Base-by-base conservation (phyloP, 257 asterid genomes). In the Thymus quinquecostatus region DNA sequence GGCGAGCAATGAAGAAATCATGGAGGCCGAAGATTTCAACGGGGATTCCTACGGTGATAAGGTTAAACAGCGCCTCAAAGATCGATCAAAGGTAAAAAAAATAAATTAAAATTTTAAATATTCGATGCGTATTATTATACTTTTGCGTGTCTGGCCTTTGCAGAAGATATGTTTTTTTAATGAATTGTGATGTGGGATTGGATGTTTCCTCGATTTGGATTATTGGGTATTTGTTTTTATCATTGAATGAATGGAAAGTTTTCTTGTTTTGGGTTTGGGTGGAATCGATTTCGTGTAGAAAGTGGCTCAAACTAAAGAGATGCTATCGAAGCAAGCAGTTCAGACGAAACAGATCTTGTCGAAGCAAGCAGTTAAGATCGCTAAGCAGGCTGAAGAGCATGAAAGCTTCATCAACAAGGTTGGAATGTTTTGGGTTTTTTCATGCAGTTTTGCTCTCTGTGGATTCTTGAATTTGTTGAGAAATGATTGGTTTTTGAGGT, bases 351-450 rank as follows among this genome's bases (percentile, higher is more conserved):
- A 83, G 96, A 87, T 92, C 68, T 82, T 93, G 80, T 78, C 83
- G 40, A 79, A 79, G 65, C 83, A 79, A 61, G 83, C 83, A 5
- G 49, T 53, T 30, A 79, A 79, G 89, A 95, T 95, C 51, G 99
- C 99, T 27, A 88, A 86, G 65, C 92, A 88, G 85, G 99, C 99
- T 70, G 98, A 89, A 79, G 99, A 89, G 73, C 99, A 95, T 47
- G 98, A 92, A 79, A 84, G 87, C 38, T 89, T 95, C 83, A 88
- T 95, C 74, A 89, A 87, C 72, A 95, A 95, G 96, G 99, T 62
- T 6, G 7, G 63, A 74, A 59, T 75, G 59, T 68, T 8, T 51
- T 3, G 3, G 44, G 10, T 44, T 32, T 60, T 64, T 41, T 64
- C 57, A 30, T 32, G 44, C 71, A 45, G 48, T 36, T 66, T 47